Evolutionary conservation across 1,284 basidiomycete genomes (phyloP).

Genomic region (Ustanciosporium gigantosporum): DNA sequence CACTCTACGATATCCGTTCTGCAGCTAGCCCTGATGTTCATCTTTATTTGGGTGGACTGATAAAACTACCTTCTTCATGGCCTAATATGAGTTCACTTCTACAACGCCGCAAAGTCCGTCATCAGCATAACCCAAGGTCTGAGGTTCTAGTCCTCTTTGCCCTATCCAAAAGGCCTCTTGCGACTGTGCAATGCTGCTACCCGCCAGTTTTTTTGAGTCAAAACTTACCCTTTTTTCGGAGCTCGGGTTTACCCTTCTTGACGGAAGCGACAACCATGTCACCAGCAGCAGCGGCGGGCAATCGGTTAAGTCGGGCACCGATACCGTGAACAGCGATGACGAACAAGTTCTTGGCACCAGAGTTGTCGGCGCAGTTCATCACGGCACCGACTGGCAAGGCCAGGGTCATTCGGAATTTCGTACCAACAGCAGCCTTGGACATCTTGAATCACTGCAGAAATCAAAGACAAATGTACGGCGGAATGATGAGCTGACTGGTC

Average conservation of each 20-base stretch:
- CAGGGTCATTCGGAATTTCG: constrained; percentile 83
- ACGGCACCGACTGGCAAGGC: constrained; percentile 94
- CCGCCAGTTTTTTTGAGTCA: no score
- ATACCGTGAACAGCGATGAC: constrained; percentile 89
- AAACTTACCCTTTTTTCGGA: constrained; percentile 95
- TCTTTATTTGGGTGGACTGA: no score
- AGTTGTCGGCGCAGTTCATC: constrained; percentile 99
- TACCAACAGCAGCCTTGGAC: constrained; percentile 69
- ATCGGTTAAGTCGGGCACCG: constrained; percentile 94
- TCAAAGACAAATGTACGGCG: background rate
- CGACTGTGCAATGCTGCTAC: no score
- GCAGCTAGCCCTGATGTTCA: no score
- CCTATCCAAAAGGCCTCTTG: no score
- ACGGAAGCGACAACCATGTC: constrained; percentile 99
- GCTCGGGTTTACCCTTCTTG: constrained; percentile 99
- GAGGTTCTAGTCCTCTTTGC: no score
- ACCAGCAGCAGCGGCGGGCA: constrained; percentile 96
- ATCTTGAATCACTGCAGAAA: constrained; percentile 44
- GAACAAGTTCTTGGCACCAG: constrained; percentile 93
- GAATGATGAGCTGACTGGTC: background rate
- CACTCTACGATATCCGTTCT: no score
- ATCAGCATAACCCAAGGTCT: no score
- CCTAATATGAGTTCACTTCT: no score
- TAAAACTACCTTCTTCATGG: no score
- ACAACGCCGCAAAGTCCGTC: no score